Conservation (phyloP, 805 yeast genomes). For the Blastobotrys chiropterorum region DNA sequence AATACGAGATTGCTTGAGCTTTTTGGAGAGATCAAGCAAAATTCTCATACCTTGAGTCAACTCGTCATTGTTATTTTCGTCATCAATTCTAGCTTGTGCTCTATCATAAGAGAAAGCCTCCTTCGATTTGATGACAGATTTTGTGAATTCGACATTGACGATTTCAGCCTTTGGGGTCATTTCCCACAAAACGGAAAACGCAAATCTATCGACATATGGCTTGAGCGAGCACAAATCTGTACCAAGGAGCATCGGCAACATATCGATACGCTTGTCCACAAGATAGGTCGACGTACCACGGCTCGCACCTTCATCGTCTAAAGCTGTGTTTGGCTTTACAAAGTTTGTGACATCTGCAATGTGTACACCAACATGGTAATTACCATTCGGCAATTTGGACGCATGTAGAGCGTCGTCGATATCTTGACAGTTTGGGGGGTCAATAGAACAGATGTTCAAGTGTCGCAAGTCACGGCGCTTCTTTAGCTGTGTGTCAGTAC, state of each 20-base stretch:
- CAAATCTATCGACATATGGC: conserved; percentile 92
- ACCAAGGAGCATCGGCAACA: conserved; percentile 93
- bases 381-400: conserved; percentile 74
- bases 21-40: conserved; percentile 70
- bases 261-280: conserved; percentile 97
- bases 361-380: conserved; percentile 96
- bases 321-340: conserved; percentile 85
- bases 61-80: conserved; percentile 65
- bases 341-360: conserved; percentile 98
- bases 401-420: conserved; percentile 98
- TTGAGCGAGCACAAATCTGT: conserved; percentile 92
- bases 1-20: conserved; percentile 75
- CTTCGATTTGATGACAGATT: conserved; percentile 83
- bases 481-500: conserved; percentile 31
- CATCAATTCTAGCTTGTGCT: conserved; percentile 91
- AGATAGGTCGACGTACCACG: conserved; percentile 96
- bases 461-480: conserved; percentile 84
- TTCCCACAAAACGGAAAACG: conserved; percentile 96
- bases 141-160: conserved; percentile 68
- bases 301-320: conserved; percentile 93
- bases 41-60: conserved; percentile 86
- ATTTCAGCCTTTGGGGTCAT: conserved; percentile 81
- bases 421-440: conserved; percentile 98
- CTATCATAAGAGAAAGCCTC: conserved; percentile 92
- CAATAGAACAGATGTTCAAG: conserved; percentile 86